Evolutionary conservation across 164 flowering plant species (phyloP).

Genomic region (Liquidambar formosana): DNA sequence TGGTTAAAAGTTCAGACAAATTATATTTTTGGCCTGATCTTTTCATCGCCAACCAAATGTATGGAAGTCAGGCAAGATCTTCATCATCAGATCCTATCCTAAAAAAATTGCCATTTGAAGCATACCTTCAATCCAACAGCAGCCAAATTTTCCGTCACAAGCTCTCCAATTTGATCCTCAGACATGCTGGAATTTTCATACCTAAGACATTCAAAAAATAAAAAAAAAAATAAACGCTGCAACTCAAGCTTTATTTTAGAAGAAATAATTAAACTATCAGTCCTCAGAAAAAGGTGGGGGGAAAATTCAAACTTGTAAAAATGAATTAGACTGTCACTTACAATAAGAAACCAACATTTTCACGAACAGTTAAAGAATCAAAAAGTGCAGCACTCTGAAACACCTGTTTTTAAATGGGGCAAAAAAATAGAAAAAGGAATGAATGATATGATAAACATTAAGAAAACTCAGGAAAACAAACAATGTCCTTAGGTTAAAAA

Average conservation of each 20-base stretch:
- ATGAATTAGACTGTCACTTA: conserved; percentile 42
- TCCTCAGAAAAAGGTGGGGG: not conserved
- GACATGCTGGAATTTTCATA: conserved; percentile 89
- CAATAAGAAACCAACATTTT: conserved; percentile 99
- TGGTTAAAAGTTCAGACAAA: not conserved
- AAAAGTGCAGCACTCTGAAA: conserved; percentile 99
- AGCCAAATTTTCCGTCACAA: conserved; percentile 85
- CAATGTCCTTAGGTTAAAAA: not conserved
- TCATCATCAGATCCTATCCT: not conserved
- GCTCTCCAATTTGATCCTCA: conserved; percentile 66
- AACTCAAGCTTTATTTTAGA: not conserved
- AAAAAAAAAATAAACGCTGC: not conserved
- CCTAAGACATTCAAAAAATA: conserved; percentile 32
- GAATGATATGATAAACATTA: not conserved
- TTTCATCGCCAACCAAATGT: not conserved
- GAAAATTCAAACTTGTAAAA: not conserved
- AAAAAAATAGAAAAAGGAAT: too few relatives aligned
- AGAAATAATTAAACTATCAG: not conserved
- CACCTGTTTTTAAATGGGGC: conserved; percentile 60
- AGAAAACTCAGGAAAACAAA: not conserved
- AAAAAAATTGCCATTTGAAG: not conserved
- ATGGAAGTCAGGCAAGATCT: not conserved
- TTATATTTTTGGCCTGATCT: not conserved
- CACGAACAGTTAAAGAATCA: conserved; percentile 94
- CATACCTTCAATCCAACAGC: conserved; percentile 95